Evolutionary conservation across 1,284 basidiomycete genomes (phyloP).

Genomic region (Afroboletus lepidellus): DNA sequence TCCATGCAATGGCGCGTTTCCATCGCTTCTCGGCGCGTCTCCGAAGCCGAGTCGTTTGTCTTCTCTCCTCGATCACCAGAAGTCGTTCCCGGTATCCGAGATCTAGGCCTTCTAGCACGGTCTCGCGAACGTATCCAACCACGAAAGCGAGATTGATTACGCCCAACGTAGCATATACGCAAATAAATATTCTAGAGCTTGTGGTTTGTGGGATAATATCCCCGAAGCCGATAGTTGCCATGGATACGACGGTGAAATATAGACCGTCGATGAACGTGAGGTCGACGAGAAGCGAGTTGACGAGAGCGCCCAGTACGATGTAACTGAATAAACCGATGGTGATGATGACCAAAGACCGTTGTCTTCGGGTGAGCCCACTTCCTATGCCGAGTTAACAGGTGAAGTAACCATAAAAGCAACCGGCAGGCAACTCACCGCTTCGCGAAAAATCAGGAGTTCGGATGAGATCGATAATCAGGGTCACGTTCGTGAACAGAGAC

Average conservation of each 20-base stretch:
- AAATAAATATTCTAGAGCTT: slow-evolving; percentile 54
- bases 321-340: slow-evolving; percentile 74
- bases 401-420: neutral
- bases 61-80: slow-evolving; percentile 37
- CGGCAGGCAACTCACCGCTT: slow-evolving; percentile 48
- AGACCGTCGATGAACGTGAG: slow-evolving; percentile 67
- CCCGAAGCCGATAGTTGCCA: slow-evolving; percentile 80
- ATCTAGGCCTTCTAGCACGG: slow-evolving; percentile 68
- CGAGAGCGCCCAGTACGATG: slow-evolving; percentile 65
- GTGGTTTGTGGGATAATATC: slow-evolving; percentile 60
- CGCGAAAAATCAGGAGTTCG: slow-evolving; percentile 63
- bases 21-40: slow-evolving; percentile 49
- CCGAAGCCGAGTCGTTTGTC: slow-evolving; percentile 39
- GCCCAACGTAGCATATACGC: slow-evolving; percentile 58
- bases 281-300: slow-evolving; percentile 57
- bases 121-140: slow-evolving; percentile 66
- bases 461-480: slow-evolving; percentile 62
- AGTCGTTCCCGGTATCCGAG: slow-evolving; percentile 58
- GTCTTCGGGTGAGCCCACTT: slow-evolving; percentile 78
- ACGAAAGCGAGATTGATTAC: slow-evolving; percentile 63
- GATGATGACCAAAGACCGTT: slow-evolving; percentile 75
- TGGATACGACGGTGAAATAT: slow-evolving; percentile 69
- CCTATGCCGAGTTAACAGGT: slow-evolving; percentile 39
- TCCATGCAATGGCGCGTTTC: slow-evolving; percentile 57
- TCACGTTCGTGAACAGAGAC: slow-evolving; percentile 67